Conservation (phyloP, 2,329 filamentous ascomycete genomes). For the Aspergillus viridinutans region DNA sequence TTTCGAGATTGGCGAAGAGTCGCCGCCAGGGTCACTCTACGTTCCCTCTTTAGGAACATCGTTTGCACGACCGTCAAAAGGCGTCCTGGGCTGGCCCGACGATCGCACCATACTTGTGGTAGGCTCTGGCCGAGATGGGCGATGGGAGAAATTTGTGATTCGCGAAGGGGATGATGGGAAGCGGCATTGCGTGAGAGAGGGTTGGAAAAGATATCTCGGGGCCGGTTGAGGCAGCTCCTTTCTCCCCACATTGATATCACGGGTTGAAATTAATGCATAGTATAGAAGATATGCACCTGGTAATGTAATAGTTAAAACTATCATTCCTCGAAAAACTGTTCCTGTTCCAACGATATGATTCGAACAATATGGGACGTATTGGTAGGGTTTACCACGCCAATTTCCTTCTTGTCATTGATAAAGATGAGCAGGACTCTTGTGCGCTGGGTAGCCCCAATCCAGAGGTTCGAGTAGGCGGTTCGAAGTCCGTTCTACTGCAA, state of each 20-base stretch:
- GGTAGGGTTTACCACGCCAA: neutral
- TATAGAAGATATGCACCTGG: neutral
- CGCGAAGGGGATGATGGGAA: constrained; percentile 65
- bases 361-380: neutral
- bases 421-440: neutral
- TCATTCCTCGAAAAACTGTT: neutral
- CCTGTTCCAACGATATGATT: neutral
- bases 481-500: neutral
- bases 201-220: constrained; percentile 75
- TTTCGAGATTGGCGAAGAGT: constrained; percentile 80
- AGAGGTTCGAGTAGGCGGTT: neutral
- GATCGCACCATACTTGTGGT: constrained; percentile 72
- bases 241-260: neutral
- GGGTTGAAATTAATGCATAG: neutral
- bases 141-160: constrained; percentile 84
- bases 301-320: neutral
- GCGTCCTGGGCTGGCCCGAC: constrained; percentile 77
- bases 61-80: constrained; percentile 65
- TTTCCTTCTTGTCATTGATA: neutral
- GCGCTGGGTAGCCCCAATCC: neutral
- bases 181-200: constrained; percentile 63
- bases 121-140: constrained; percentile 71
- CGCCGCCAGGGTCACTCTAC: constrained; percentile 39
- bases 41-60: constrained; percentile 51
- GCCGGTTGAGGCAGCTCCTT: constrained; percentile 23